Evolutionary conservation across 2,329 filamentous ascomycete genomes (phyloP).

Genomic region (Paracorniculantispora psalliotae): DNA sequence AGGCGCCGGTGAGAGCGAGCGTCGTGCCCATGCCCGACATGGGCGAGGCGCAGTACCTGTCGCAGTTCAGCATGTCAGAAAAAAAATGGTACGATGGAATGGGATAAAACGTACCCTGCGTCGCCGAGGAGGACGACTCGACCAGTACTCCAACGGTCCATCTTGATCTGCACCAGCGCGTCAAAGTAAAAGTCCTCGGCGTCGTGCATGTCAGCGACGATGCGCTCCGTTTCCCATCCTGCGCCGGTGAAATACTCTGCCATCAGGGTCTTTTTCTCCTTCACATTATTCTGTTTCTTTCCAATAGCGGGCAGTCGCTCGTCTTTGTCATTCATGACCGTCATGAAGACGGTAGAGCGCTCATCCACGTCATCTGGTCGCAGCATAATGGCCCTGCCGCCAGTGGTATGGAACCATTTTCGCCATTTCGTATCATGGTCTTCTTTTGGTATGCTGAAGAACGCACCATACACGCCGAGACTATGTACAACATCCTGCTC

Average conservation of each 20-base stretch:
- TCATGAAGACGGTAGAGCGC: constrained; percentile 20
- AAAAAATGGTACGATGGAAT: neutral
- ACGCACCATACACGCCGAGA: constrained; percentile 31
- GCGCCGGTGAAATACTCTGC: constrained; percentile 36
- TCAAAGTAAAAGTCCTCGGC: constrained; percentile 37
- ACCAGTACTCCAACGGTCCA: constrained; percentile 25
- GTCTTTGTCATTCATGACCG: constrained; percentile 27
- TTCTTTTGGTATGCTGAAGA: constrained; percentile 33
- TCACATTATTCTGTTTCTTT: constrained; percentile 16
- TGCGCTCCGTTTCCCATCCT: constrained; percentile 40
- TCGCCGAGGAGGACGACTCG: constrained; percentile 45
- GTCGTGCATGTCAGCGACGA: constrained; percentile 30
- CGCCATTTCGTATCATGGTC: constrained; percentile 21
- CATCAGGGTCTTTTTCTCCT: constrained; percentile 34
- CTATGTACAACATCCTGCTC: constrained; percentile 23
- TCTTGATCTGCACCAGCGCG: constrained; percentile 36
- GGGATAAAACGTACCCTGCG: constrained; percentile 27
- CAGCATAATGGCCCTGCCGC: constrained; percentile 32
- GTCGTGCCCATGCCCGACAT: constrained; percentile 46
- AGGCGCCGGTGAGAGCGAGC: constrained; percentile 41
- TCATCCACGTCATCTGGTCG: constrained; percentile 11
- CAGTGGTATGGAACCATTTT: constrained; percentile 28
- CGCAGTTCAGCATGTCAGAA: neutral
- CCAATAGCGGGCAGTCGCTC: constrained; percentile 17
- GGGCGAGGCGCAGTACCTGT: constrained; percentile 37